Evolutionary conservation across 768 basidiomycete species (phyloP).

Genomic region (Leccinum rimulosum): DNA sequence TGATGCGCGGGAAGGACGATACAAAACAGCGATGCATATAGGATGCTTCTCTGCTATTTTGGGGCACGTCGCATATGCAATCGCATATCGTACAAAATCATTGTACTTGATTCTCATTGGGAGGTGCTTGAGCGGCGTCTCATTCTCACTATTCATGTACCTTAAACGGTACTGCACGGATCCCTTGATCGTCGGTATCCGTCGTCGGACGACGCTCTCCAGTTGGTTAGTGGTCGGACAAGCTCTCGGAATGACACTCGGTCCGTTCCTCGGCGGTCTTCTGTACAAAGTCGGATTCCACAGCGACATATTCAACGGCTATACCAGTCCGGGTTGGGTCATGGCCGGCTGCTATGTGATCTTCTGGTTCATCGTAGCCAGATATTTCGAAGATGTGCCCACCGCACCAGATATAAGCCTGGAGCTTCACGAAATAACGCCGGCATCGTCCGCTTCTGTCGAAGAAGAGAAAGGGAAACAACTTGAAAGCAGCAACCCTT

Average conservation of each 20-base stretch:
- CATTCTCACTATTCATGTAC: slow-evolving; percentile 67
- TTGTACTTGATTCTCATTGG: slow-evolving; percentile 71
- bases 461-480: slow-evolving; percentile 22
- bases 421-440: slow-evolving; percentile 11
- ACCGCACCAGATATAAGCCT: slow-evolving; percentile 6
- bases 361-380: not conserved
- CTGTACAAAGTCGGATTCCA: slow-evolving; percentile 60
- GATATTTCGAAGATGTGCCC: slow-evolving; percentile 38
- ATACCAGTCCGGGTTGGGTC: slow-evolving; percentile 67
- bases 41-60: slow-evolving; percentile 47
- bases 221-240: slow-evolving; percentile 65
- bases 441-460: slow-evolving; percentile 24
- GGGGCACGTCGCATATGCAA: slow-evolving; percentile 59
- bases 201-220: slow-evolving; percentile 22
- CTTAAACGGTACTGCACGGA: slow-evolving; percentile 67
- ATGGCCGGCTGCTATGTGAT: slow-evolving; percentile 28
- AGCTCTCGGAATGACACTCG: not conserved
- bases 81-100: slow-evolving; percentile 56
- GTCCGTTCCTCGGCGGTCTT: not conserved
- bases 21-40: slow-evolving; percentile 54
- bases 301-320: slow-evolving; percentile 62
- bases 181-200: slow-evolving; percentile 57
- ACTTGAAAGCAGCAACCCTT: not conserved
- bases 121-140: slow-evolving; percentile 60
- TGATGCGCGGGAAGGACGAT: slow-evolving; percentile 43